phyloP scores from a whole-genome alignment of 1,284 basidiomycete genomes.

The Boletus hoseneyae region DNA sequence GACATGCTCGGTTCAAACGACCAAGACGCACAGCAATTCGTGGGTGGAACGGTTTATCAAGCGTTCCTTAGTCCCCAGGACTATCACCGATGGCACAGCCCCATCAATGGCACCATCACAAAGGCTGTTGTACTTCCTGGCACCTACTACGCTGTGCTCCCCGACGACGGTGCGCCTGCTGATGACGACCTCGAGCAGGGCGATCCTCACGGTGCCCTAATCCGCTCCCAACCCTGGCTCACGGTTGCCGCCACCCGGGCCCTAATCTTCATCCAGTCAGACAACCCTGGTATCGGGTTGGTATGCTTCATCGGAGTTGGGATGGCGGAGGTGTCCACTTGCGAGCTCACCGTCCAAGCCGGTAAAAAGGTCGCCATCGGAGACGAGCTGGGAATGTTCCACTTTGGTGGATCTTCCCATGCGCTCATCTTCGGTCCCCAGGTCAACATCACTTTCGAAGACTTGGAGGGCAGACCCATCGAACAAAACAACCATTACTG shows the following conservation, averaged over 20 bases:
- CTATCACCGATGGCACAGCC: conserved; percentile 57
- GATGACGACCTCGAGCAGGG: not conserved
- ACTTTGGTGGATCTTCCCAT: conserved; percentile 50
- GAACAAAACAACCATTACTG: not conserved
- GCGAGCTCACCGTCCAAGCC: conserved; percentile 23
- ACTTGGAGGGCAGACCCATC: not conserved
- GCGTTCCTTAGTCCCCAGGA: conserved; percentile 44
- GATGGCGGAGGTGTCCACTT: conserved; percentile 56
- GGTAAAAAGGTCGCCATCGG: conserved; percentile 33
- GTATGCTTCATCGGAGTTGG: conserved; percentile 51
- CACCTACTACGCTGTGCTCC: conserved; percentile 45
- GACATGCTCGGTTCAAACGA: conserved; percentile 33
- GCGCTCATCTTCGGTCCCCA: conserved; percentile 20
- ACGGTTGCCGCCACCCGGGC: conserved; percentile 38
- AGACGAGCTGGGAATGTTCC: conserved; percentile 48
- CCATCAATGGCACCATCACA: conserved; percentile 40
- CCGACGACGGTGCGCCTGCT: conserved; percentile 8
- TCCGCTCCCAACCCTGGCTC: conserved; percentile 32
- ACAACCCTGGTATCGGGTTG: conserved; percentile 30
- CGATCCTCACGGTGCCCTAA: conserved; percentile 33
- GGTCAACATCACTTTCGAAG: not conserved
- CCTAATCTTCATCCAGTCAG: conserved; percentile 47
- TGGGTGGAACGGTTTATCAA: conserved; percentile 53
- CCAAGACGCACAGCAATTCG: conserved; percentile 31
- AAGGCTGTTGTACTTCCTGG: conserved; percentile 40